Base-by-base conservation (phyloP, 306 rosid genomes). In the Cyamopsis tetragonoloba region DNA sequence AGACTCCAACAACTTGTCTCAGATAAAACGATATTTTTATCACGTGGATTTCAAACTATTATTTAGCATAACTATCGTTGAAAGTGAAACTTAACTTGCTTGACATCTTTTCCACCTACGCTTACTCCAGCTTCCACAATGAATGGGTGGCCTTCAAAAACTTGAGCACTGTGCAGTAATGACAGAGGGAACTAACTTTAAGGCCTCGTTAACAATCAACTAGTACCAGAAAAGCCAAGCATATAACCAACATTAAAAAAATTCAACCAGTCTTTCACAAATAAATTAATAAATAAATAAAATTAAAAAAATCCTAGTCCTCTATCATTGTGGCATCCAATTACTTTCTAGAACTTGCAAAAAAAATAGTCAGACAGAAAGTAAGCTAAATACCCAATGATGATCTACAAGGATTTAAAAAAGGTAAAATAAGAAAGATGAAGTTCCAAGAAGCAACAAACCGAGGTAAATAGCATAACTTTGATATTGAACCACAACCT, bases 51-150 rank as follows among this genome's bases (percentile, higher is more conserved):
- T 34, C 70, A 81, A 80, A 62, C 31, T 44, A 26, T 32, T 55
- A 6, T 38, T 47, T 46, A 60, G 44, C 7, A 67, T 53, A 54
- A 12, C 48, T 62, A 77, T 26, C 48, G 15, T 68, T 20, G 64
- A 50, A 67, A 72, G 66, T 37, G 5, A 44, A 77, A 56, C 77
- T 70, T 77, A 70, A 89, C 98, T 51, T 92, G 98, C 73, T 89
- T 92, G 71, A 92, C 98, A 79, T 86, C 85, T 83, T 89, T 92
- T 66, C 98, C 98, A 27, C 98, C 98, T 30, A 89, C 72, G 57
- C 98, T 92, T 64, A 92, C 91, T 55, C 98, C 98, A 79, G 98
- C 98, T 86, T 92, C 96, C 48, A 89, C 98, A 24, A 92, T 81
- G 82, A 92, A 89, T 1, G 98, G 98, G 72, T 92, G 98, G 65